phyloP scores from a whole-genome alignment of 805 yeast genomes.

The Wickerhamomyces tratensis region DNA sequence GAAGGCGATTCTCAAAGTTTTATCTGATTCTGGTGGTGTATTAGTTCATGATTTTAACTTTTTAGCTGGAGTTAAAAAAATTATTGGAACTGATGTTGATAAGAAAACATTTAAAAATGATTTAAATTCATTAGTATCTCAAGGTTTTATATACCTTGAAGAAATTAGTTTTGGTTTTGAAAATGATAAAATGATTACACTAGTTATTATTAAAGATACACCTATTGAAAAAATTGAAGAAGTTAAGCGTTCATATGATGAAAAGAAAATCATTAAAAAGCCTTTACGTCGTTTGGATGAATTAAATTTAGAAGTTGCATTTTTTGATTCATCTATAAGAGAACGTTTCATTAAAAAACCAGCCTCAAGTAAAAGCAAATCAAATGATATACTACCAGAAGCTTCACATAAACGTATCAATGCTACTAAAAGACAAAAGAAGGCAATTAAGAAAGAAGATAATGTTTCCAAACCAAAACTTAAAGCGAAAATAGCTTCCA shows the following conservation, averaged over 20 bases:
- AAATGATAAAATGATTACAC: slow-evolving; percentile 9
- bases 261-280: neutral
- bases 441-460: no score
- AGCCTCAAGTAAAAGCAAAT: no score
- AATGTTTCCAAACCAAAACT: no score
- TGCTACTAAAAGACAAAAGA: no score
- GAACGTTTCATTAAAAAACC: slow-evolving; percentile 6
- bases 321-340: slow-evolving; percentile 15
- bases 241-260: neutral
- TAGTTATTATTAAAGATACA: slow-evolving; percentile 19
- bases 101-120: slow-evolving; percentile 43
- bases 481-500: no score
- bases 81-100: slow-evolving; percentile 38
- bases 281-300: slow-evolving; percentile 5
- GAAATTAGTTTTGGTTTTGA: slow-evolving; percentile 15
- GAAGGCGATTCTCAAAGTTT: slow-evolving; percentile 29
- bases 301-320: slow-evolving; percentile 14
- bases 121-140: slow-evolving; percentile 23
- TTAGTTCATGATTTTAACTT: slow-evolving; percentile 32
- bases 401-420: no score
- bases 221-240: slow-evolving; percentile 11
- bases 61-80: slow-evolving; percentile 28
- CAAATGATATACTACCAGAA: no score
- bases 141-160: slow-evolving; percentile 18
- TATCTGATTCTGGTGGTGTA: slow-evolving; percentile 37